Evolutionary conservation across 2,329 filamentous ascomycete species (phyloP).

Genomic region (Sarocladium brachiariae): DNA sequence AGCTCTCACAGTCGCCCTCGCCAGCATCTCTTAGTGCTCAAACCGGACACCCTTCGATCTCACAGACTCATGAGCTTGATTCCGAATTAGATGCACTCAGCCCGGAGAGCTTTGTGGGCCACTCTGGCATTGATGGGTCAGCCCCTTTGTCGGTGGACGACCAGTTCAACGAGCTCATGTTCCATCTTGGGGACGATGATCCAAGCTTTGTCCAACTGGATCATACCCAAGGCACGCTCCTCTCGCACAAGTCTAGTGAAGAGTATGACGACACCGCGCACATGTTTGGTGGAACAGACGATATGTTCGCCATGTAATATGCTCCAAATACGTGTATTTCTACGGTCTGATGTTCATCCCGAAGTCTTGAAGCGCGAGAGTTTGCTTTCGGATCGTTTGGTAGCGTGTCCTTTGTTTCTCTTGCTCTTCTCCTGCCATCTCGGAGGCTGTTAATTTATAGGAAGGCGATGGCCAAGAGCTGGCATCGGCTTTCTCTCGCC

Average conservation of each 20-base stretch:
- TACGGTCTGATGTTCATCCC: neutral
- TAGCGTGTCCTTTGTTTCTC: slow-evolving; percentile 3
- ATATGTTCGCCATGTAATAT: slow-evolving; percentile 32
- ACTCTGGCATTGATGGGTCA: slow-evolving; percentile 26
- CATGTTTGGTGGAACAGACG: slow-evolving; percentile 46
- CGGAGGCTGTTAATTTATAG: slow-evolving; percentile 8
- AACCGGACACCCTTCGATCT: neutral
- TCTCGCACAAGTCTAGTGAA: slow-evolving; percentile 49
- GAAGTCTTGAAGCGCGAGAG: neutral
- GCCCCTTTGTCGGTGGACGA: slow-evolving; percentile 28
- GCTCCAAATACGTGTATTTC: neutral
- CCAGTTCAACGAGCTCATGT: slow-evolving; percentile 38
- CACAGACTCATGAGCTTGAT: neutral
- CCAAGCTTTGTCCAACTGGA: slow-evolving; percentile 34
- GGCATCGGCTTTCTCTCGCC: slow-evolving; percentile 1
- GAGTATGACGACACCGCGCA: slow-evolving; percentile 40
- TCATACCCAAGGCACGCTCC: slow-evolving; percentile 39
- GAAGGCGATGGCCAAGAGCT: slow-evolving; percentile 7
- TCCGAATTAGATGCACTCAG: neutral
- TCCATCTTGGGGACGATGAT: slow-evolving; percentile 36
- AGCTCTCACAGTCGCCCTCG: slow-evolving; percentile 54
- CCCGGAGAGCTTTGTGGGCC: slow-evolving; percentile 13
- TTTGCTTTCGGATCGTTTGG: slow-evolving; percentile 3
- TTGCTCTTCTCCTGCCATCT: slow-evolving; percentile 3
- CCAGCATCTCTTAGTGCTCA: slow-evolving; percentile 42